Evolutionary conservation across 73 alveolate genomes (phyloP), one percentile per base, ranked within the genome.

Genomic region (Uronychia setigera): DNA sequence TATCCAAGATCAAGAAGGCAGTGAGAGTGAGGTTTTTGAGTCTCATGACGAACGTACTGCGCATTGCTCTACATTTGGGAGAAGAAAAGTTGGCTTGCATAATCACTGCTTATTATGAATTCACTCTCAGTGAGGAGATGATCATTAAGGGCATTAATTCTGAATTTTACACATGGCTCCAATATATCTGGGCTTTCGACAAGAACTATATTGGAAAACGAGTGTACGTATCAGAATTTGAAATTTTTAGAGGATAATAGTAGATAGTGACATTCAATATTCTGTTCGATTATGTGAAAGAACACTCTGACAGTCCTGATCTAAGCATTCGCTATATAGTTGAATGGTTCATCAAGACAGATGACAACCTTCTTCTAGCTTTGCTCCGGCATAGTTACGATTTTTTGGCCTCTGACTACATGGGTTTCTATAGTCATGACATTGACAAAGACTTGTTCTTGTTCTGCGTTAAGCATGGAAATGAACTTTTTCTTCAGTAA

Each of bases 161-260:
- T 26, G 80, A 84, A 1, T 32, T 26, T 75, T 79, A 26, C 58
- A 58, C 32, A n/a, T 84, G 86, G 82, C 83, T 89, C 0, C 28
- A 84, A 35, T 84, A 77, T 34, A 32, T 82, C 57, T 89, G 91
- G 92, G 91, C 90, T 79, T 89, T 83, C 35, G 89, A 79, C 33
- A 89, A 80, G 79, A 67, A 67, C 29, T 67, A 25, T 28, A 13
- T 13, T 25, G 32, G 32, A 9, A 26, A 28, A 30, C 1, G 29
- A 28, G 32, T 28, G 32, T 26, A 67, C 5, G 32, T 26, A 26
- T 26, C 30, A 1, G 1, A 25, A 67, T 26, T 26, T 9, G 32
- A 25, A 26, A 67, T 1, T 5, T 26, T 1, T 5, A 67, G 34
- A 67, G 32, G 14, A 14, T 28, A 57, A 14, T 14, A 14, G 26